Evolutionary conservation across 2,329 filamentous ascomycete genomes (phyloP).

Genomic region (Talaromyces sp.): DNA sequence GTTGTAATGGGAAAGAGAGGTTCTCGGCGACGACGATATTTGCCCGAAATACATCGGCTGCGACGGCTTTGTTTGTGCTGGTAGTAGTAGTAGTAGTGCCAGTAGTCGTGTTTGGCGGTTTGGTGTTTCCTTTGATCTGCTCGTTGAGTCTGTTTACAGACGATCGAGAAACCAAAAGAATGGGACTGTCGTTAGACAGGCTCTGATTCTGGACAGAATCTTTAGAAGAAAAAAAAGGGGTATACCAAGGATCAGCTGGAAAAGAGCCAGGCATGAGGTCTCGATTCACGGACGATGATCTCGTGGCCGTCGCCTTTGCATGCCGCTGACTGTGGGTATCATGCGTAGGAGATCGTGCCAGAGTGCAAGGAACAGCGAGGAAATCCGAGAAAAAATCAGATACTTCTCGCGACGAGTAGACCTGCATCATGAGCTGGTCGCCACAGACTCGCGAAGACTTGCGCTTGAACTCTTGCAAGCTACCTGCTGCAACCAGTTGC

Average conservation of each 20-base stretch:
- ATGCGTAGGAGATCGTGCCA: conserved; percentile 76
- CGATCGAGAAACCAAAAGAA: conserved; percentile 73
- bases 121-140: conserved; percentile 56
- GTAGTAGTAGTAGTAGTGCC: neutral
- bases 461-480: conserved; percentile 34
- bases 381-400: conserved; percentile 72
- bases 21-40: conserved; percentile 71
- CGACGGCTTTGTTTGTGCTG: conserved; percentile 48
- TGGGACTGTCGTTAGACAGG: conserved; percentile 89
- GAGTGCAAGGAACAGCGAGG: conserved; percentile 71
- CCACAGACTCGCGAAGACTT: conserved; percentile 71
- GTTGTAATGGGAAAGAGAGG: conserved; percentile 19
- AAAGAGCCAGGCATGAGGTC: conserved; percentile 49
- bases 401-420: conserved; percentile 62
- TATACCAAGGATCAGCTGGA: conserved; percentile 34
- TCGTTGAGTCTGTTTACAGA: conserved; percentile 76
- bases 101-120: neutral
- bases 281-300: neutral
- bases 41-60: conserved; percentile 74
- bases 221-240: conserved; percentile 37
- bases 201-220: conserved; percentile 35
- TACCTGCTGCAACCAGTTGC: conserved; percentile 62
- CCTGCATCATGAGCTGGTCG: conserved; percentile 65
- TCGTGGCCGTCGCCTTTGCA: conserved; percentile 53
- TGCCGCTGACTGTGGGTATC: conserved; percentile 54